phyloP scores from a whole-genome alignment of 805 yeast genomes.

The Candida suzukii region DNA sequence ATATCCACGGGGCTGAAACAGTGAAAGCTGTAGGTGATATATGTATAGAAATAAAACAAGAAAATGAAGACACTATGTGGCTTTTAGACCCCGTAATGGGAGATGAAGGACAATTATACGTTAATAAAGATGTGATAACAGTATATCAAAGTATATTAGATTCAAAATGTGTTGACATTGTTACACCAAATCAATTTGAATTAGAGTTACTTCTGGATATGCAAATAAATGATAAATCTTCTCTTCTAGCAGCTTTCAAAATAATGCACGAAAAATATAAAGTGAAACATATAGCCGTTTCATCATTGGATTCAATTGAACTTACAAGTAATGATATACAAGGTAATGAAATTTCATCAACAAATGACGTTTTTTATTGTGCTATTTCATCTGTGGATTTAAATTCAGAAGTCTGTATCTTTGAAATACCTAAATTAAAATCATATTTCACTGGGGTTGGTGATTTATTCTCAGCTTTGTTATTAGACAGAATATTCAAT shows the following conservation, averaged over 20 bases:
- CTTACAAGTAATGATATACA: constrained; percentile 7
- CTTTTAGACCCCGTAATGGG: constrained; percentile 78
- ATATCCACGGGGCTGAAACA: constrained; percentile 52
- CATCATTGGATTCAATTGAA: constrained; percentile 40
- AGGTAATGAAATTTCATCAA: not conserved
- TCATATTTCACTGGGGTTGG: constrained; percentile 95
- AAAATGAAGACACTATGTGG: constrained; percentile 36
- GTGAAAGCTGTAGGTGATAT: constrained; percentile 35
- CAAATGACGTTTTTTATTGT: constrained; percentile 27
- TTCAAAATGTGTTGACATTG: constrained; percentile 49
- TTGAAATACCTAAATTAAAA: constrained; percentile 47
- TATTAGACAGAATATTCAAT: constrained; percentile 53
- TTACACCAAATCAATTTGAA: constrained; percentile 92
- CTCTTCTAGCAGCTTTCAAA: constrained; percentile 39
- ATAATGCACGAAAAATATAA: constrained; percentile 39
- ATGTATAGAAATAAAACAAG: constrained; percentile 25
- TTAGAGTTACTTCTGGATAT: constrained; percentile 59
- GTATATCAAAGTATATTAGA: constrained; percentile 42
- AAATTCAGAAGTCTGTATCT: constrained; percentile 1
- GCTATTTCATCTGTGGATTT: constrained; percentile 32
- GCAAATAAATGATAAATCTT: constrained; percentile 28
- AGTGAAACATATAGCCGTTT: constrained; percentile 57
- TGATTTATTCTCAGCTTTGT: constrained; percentile 76
- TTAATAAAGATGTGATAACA: constrained; percentile 51
- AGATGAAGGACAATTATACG: constrained; percentile 67